These are phyloP conservation scores for Coniochaeta sp. DNA, from an alignment of 2,329 filamentous ascomycete species.

Conservation along the genomic window DNA sequence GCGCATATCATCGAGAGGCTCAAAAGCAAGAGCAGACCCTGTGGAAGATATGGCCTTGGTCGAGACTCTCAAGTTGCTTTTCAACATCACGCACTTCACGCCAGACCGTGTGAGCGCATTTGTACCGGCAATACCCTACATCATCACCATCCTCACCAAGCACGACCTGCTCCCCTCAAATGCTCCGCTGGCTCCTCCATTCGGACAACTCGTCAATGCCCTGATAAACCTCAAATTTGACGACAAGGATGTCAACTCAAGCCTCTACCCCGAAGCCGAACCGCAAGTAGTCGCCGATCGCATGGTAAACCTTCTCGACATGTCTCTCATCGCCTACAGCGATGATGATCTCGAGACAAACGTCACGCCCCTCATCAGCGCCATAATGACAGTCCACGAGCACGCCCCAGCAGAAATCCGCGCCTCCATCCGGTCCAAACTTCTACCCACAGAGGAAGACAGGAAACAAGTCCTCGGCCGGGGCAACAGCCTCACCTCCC, in stretches of 20 bases:
- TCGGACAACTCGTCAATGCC: slow-evolving; percentile 69
- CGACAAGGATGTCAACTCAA: slow-evolving; percentile 42
- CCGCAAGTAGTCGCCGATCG: slow-evolving; percentile 54
- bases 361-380: slow-evolving; percentile 66
- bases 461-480: slow-evolving; percentile 71
- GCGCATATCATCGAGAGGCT: slow-evolving; percentile 15
- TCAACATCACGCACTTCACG: slow-evolving; percentile 77
- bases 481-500: slow-evolving; percentile 65
- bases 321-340: slow-evolving; percentile 54
- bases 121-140: slow-evolving; percentile 57
- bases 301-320: slow-evolving; percentile 63
- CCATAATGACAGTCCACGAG: slow-evolving; percentile 65
- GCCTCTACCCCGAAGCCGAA: slow-evolving; percentile 60
- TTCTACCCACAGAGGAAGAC: slow-evolving; percentile 74
- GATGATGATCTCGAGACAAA: slow-evolving; percentile 66
- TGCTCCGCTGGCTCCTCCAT: slow-evolving; percentile 66
- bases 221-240: slow-evolving; percentile 71
- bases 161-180: slow-evolving; percentile 42
- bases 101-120: slow-evolving; percentile 56
- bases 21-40: slow-evolving; percentile 32
- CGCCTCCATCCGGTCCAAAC: slow-evolving; percentile 52
- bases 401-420: slow-evolving; percentile 57
- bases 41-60: slow-evolving; percentile 74
- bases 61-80: slow-evolving; percentile 82
- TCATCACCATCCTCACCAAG: slow-evolving; percentile 63